Evolutionary conservation across 164 flowering plant genomes (phyloP), one percentile per base, ranked within the genome.

Genomic region (Amborella trichopoda): DNA sequence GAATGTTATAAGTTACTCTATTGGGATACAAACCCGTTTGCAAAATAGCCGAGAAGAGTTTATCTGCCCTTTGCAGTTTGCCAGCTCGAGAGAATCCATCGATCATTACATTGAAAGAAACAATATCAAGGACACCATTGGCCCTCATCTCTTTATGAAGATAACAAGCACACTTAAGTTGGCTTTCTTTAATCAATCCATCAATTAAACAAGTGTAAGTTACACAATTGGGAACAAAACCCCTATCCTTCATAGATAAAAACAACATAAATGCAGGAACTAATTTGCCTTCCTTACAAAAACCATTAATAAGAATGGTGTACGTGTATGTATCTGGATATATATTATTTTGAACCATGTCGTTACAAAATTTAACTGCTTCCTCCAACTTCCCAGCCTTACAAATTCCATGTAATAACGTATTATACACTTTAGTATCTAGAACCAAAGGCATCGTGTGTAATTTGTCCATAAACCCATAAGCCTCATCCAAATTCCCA

Each of bases 1-100:
- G 80, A 60, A 79, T 79, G 45, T 83, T 87, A 59, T 62, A 81
- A 9, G 96, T 75, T 53, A 62, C 62, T 65, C 79, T 54, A 68
- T 40, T 77, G 40, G 83, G 83, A 36, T 17, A n/a, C 27, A 70
- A 19, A 40, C 53, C 67, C 50, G 41, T 40, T 19, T 53, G 43
- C 30, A 23, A 52, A 74, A 78, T 67, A 30, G 18, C 46, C 16
- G 63, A 48, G 25, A 72, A 26, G 30, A 64, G 43, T 27, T 60
- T 23, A 44, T 59, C 52, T 39, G 62, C 77, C 55, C 50, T 63
- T 16, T 26, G 49, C 47, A 74, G 49, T 43, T 70, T 48, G n/a
- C 88, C 81, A 57, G 54, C 55, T 55, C 80, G 76, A 13, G 81
- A 75, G 48, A 54, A 73, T 46, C 82, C 80, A 74, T 81, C 75